Evolutionary conservation across 805 yeast genomes (phyloP).

Genomic region (Yamadazyma olivae): DNA sequence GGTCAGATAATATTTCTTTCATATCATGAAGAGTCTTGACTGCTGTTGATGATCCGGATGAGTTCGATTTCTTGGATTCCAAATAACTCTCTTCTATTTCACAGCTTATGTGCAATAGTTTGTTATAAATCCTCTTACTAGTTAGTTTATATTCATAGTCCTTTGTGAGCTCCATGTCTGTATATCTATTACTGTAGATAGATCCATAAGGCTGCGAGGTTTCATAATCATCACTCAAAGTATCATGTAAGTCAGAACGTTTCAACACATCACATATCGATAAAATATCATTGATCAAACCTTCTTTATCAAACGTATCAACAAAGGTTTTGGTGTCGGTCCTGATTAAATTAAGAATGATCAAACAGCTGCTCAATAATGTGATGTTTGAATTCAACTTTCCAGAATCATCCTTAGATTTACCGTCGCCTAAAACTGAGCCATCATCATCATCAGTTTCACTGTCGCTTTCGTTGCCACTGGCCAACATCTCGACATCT

Average conservation of each 20-base stretch:
- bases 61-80: conserved; percentile 2
- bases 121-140: conserved; percentile 13
- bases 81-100: conserved; percentile 26
- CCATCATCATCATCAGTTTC: conserved; percentile 4
- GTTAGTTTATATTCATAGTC: conserved; percentile 21
- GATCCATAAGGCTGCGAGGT: conserved; percentile 11
- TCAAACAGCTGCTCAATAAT: conserved; percentile 42
- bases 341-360: conserved; percentile 10
- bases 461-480: conserved; percentile 1
- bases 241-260: conserved; percentile 6
- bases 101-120: conserved; percentile 15
- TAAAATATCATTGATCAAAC: conserved; percentile 54
- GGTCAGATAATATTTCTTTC: not conserved
- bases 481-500: not conserved
- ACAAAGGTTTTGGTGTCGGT: conserved; percentile 28
- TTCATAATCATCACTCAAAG: conserved; percentile 15
- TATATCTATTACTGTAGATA: conserved; percentile 20
- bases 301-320: conserved; percentile 63
- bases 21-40: conserved; percentile 1
- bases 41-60: not conserved
- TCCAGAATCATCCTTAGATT: conserved; percentile 14
- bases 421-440: conserved; percentile 1
- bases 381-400: conserved; percentile 35
- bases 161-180: conserved; percentile 29
- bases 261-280: conserved; percentile 25